Percentiles rank a stretch among this genome's conserved stretches.
Conservation (phyloP, 139 green algal genomes). For the Volvox africanus region DNA sequence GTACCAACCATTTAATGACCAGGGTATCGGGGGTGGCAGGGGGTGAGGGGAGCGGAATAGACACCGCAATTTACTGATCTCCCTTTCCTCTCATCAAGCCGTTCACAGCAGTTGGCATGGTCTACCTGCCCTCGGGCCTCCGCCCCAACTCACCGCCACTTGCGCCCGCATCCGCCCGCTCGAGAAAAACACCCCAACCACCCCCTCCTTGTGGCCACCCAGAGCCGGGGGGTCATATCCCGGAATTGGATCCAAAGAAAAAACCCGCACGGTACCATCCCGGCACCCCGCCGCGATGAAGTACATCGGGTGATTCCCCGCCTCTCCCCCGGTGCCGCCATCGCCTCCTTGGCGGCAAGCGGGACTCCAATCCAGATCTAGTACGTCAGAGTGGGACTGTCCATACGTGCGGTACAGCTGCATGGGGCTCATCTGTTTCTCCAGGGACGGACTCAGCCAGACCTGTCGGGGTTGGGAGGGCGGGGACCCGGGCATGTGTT, state of each 20-base stretch:
- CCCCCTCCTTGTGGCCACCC: conserved; percentile 84
- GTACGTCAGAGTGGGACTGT: conserved; percentile 86
- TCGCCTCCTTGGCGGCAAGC: not conserved
- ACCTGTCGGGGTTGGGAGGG: conserved; percentile 72
- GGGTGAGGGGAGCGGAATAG: too few relatives aligned
- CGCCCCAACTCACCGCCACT: conserved; percentile 38
- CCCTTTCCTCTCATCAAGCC: too few relatives aligned
- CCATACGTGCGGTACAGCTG: conserved; percentile 92
- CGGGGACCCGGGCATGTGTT: not conserved
- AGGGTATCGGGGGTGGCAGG: too few relatives aligned
- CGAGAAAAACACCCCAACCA: conserved; percentile 86
- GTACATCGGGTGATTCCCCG: not conserved
- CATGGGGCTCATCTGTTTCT: conserved; percentile 92
- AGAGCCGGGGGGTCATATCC: conserved; percentile 88
- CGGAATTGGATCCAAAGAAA: conserved; percentile 84
- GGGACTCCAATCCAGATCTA: conserved; percentile 88
- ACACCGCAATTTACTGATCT: too few relatives aligned
- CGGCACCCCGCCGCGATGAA: conserved; percentile 2
- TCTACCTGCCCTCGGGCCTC: too few relatives aligned
- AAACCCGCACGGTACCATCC: conserved; percentile 66
- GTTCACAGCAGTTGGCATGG: too few relatives aligned
- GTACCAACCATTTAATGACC: too few relatives aligned
- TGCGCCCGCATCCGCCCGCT: conserved; percentile 27
- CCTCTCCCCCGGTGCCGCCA: not conserved
- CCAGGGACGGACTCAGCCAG: conserved; percentile 84